A percentile compares a stretch with the other conserved stretches of the same genome.
These are phyloP conservation scores for Pseudocercospora fijiensis DNA, from an alignment of 2,329 filamentous ascomycete species.

Conservation along the genomic window DNA sequence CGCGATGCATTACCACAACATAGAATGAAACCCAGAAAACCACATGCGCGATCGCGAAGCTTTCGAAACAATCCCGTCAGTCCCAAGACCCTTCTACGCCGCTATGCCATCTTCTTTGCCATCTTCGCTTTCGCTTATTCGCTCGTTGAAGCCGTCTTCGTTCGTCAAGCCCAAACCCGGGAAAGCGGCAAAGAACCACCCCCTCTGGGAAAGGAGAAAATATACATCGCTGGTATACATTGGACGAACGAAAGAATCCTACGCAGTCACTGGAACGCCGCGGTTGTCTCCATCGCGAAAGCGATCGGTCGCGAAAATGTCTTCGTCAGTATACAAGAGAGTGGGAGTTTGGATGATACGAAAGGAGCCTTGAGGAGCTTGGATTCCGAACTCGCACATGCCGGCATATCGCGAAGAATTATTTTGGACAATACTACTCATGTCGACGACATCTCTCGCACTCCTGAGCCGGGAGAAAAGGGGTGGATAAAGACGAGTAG, in stretches of 20 bases:
- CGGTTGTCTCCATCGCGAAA: slow-evolving; percentile 57
- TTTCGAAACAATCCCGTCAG: slow-evolving; percentile 1
- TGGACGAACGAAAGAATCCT: slow-evolving; percentile 66
- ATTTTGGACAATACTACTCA: slow-evolving; percentile 61
- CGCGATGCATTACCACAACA: background rate
- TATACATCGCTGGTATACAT: slow-evolving; percentile 69
- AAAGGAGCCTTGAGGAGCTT: slow-evolving; percentile 61
- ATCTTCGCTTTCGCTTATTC: slow-evolving; percentile 26
- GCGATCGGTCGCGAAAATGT: slow-evolving; percentile 63
- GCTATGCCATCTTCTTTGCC: slow-evolving; percentile 17
- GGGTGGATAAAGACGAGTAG: slow-evolving; percentile 65
- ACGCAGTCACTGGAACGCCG: slow-evolving; percentile 61
- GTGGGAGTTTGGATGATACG: slow-evolving; percentile 67
- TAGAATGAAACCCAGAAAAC: slow-evolving; percentile 1
- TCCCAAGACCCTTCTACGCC: slow-evolving; percentile 3
- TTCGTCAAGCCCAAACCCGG: slow-evolving; percentile 21
- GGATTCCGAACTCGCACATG: slow-evolving; percentile 53
- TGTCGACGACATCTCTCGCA: slow-evolving; percentile 53
- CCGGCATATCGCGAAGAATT: slow-evolving; percentile 57
- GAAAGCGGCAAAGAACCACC: slow-evolving; percentile 18
- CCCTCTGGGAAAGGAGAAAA: slow-evolving; percentile 34
- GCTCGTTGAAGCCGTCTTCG: slow-evolving; percentile 25
- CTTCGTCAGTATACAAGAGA: slow-evolving; percentile 67
- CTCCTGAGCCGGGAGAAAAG: slow-evolving; percentile 44
- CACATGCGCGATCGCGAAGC: background rate